Evolutionary conservation across 179 eudicot genomes (phyloP).

Genomic region (Silene noctiflora): DNA sequence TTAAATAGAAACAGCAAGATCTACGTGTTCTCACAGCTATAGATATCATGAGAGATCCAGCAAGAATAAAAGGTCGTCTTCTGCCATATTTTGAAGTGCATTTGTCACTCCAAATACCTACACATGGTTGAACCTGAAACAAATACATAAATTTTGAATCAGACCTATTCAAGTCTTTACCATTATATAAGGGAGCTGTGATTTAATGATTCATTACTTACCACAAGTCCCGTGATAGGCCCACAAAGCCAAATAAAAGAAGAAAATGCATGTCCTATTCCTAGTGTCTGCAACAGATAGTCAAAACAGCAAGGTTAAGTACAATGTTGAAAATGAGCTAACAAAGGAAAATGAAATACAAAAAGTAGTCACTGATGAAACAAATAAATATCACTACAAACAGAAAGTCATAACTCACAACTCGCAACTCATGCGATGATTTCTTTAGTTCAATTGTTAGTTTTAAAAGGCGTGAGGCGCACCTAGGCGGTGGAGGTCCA

Average conservation of each 20-base stretch:
- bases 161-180: background rate
- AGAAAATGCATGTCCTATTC: conserved; percentile 81
- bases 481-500: too few species aligned
- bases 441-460: too few species aligned
- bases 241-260: conserved; percentile 99
- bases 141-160: conserved; percentile 4
- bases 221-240: conserved; percentile 99
- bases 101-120: conserved; percentile 99
- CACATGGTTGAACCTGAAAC: conserved; percentile 94
- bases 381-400: background rate
- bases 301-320: conserved; percentile 20
- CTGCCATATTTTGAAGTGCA: conserved; percentile 95
- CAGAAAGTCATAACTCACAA: too few species aligned
- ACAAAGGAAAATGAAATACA: background rate
- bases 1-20: conserved; percentile 18
- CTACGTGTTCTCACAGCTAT: conserved; percentile 57
- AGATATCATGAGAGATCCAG: conserved; percentile 88
- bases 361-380: background rate
- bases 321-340: background rate
- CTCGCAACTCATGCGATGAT: too few species aligned
- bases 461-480: too few species aligned
- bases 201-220: conserved; percentile 34
- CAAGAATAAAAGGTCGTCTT: conserved; percentile 88
- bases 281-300: conserved; percentile 70
- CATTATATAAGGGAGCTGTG: background rate